Evolutionary conservation across 352 stramenopile species (phyloP), one percentile per base, ranked within the genome.

Genomic region (Phytophthora kernoviae): DNA sequence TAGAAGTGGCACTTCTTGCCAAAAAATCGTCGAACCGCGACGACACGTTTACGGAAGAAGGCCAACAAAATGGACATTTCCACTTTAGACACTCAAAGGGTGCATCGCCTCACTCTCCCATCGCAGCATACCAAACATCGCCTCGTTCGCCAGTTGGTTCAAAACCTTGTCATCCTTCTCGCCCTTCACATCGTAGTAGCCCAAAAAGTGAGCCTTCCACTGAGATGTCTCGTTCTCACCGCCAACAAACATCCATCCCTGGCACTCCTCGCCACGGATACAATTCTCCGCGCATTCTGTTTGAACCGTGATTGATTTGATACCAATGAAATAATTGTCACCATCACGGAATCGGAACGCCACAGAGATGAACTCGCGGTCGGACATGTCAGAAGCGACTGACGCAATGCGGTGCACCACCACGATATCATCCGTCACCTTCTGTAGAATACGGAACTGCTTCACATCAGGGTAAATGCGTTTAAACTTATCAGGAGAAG

Each of bases 51-150:
- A 0, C 24, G 22, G 44, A 41, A 32, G 49, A 57, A 33, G 27
- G 30, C 27, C 36, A 43, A 9, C 36, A 48, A 18, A 51, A 30
- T 44, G 27, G 27, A 40, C n/a, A 14, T 27, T 11, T 8, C 26
- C 47, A 8, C 30, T 41, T 84, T 87, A 91, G 34, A 91, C 79
- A 49, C 80, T 93, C 2, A 93, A 65, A 22, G 84, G 84, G 54
- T 91, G 79, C 81, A 91, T 90, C 5, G 85, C 83, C 58, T 94
- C 83, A 47, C 85, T 94, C 64, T 94, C 85, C 85, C 83, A 94
- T 68, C 85, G 73, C 44, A 94, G 68, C 77, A 92, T 90, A 24
- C 81, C 81, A 56, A 94, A 94, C 83, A 92, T 94, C 55, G 83
- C 79, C 57, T 94, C 85, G 47, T 93, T 94, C 26, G 79, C 81